Evolutionary conservation across 2,329 filamentous ascomycete genomes (phyloP), one percentile per base, ranked within the genome.

Genomic region (Camptophora hylomeconis): DNA sequence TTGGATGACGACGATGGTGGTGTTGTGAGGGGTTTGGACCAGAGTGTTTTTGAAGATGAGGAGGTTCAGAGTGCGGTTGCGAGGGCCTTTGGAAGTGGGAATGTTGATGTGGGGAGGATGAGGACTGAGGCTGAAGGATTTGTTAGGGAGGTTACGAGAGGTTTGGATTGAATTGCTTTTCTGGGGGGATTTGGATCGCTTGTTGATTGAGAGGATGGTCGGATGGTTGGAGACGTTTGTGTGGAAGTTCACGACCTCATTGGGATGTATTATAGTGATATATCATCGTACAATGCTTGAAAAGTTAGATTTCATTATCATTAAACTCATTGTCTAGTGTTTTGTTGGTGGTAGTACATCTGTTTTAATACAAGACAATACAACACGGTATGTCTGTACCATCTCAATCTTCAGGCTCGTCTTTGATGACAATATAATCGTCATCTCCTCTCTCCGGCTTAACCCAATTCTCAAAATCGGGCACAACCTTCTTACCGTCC

Each of bases 1-100:
- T 36, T 43, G 30, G 32, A 33, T 29, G 33, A 56, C 57, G 7
- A 69, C 70, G 30, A 79, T 83, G 56, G 72, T 66, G 10, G 46
- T 30, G 53, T 71, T 67, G 5, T 57, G 64, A 26, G 67, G 76
- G 18, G 73, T 82, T 64, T 75, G 82, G 62, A 76, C 83, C 45
- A 63, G 34, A 62, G 60, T 17, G 63, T 72, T 34, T 71, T 67
- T 31, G 92, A 93, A 51, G 93, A 92, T 75, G 55, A 61, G 34
- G 58, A 62, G 39, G 60, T 63, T 14, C 53, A 58, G 31, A 59
- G 63, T 7, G 75, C 77, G 24, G 82, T 94, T 58, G 77, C 72
- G 5, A 61, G 68, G 28, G 72, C 80, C 14, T 78, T 92, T 67
- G 79, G 47, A 15, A 39, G 30, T 15, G 54, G 52, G 22, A 51